A percentile compares a stretch with the other conserved stretches of the same genome.
Evolutionary conservation across 208 protist species (phyloP).

Genomic region (Trypanosoma mega): DNA sequence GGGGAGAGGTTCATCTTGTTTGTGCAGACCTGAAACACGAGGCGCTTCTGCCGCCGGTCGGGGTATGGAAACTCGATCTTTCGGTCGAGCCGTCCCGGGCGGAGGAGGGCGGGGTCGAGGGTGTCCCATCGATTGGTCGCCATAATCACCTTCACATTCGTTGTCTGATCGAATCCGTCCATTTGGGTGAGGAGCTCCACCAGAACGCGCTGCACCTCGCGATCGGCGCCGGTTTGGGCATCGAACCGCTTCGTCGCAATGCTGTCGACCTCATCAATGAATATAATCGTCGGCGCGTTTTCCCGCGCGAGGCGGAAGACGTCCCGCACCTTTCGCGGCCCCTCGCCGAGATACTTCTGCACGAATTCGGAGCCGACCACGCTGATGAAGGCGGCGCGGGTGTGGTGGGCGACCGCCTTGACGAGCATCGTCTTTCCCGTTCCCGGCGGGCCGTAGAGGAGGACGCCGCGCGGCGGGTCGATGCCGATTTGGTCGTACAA

Average conservation of each 20-base stretch:
- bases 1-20: slow-evolving; percentile 98
- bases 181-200: slow-evolving; percentile 99
- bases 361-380: slow-evolving; percentile 99
- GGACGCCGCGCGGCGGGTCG: slow-evolving; percentile 99
- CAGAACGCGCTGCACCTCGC: slow-evolving; percentile 99
- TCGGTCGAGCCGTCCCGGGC: slow-evolving; percentile 95
- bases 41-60: slow-evolving; percentile 98
- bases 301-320: slow-evolving; percentile 98
- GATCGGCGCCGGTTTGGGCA: slow-evolving; percentile 98
- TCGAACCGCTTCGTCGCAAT: slow-evolving; percentile 99
- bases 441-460: slow-evolving; percentile 98
- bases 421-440: slow-evolving; percentile 99
- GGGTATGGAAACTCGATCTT: slow-evolving; percentile 99
- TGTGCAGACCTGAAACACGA: slow-evolving; percentile 99
- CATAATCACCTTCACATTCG: slow-evolving; percentile 99
- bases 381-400: slow-evolving; percentile 97
- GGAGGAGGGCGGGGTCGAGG: slow-evolving; percentile 98
- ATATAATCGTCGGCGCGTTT: slow-evolving; percentile 99
- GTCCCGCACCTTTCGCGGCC: slow-evolving; percentile 99
- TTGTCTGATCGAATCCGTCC: slow-evolving; percentile 99
- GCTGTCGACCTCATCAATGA: slow-evolving; percentile 99
- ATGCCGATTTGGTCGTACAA: slow-evolving; percentile 99
- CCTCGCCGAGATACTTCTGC: slow-evolving; percentile 99
- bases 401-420: slow-evolving; percentile 99
- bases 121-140: slow-evolving; percentile 99